Evolutionary conservation across 2,329 filamentous ascomycete genomes (phyloP).

Genomic region (Cercospora zeina): DNA sequence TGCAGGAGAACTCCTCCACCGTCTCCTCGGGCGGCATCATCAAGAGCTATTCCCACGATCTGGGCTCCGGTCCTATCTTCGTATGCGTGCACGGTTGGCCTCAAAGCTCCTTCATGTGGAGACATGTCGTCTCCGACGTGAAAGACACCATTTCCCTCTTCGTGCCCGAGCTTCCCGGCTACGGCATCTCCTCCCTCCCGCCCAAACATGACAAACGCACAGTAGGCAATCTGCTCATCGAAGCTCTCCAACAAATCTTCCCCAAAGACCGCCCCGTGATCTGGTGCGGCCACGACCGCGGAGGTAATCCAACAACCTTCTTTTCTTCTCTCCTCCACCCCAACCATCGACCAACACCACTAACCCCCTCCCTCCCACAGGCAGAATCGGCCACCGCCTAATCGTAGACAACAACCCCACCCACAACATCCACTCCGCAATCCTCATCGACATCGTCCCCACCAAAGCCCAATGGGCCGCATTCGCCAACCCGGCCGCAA

Average conservation of each 20-base stretch:
- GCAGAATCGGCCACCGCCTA: slow-evolving; percentile 52
- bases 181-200: slow-evolving; percentile 47
- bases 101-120: slow-evolving; percentile 45
- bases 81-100: slow-evolving; percentile 52
- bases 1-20: slow-evolving; percentile 34
- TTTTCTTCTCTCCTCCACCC: no score
- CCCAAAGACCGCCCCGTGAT: slow-evolving; percentile 42
- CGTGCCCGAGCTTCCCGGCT: slow-evolving; percentile 52
- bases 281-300: slow-evolving; percentile 54
- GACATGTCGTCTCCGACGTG: slow-evolving; percentile 43
- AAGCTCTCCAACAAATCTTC: slow-evolving; percentile 43
- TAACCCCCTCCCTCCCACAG: not conserved
- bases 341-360: not conserved
- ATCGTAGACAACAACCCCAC: slow-evolving; percentile 44
- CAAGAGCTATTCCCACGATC: slow-evolving; percentile 40
- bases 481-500: slow-evolving; percentile 44
- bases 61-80: slow-evolving; percentile 42
- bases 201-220: slow-evolving; percentile 43
- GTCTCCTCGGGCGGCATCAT: slow-evolving; percentile 37
- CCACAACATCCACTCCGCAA: slow-evolving; percentile 45
- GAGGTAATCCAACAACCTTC: slow-evolving; percentile 37
- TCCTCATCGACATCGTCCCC: slow-evolving; percentile 54
- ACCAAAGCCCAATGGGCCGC: slow-evolving; percentile 50
- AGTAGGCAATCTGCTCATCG: slow-evolving; percentile 48
- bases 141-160: slow-evolving; percentile 48